Conservation (phyloP, 2,329 filamentous ascomycete species). For the Sordariomycetes sp. region DNA sequence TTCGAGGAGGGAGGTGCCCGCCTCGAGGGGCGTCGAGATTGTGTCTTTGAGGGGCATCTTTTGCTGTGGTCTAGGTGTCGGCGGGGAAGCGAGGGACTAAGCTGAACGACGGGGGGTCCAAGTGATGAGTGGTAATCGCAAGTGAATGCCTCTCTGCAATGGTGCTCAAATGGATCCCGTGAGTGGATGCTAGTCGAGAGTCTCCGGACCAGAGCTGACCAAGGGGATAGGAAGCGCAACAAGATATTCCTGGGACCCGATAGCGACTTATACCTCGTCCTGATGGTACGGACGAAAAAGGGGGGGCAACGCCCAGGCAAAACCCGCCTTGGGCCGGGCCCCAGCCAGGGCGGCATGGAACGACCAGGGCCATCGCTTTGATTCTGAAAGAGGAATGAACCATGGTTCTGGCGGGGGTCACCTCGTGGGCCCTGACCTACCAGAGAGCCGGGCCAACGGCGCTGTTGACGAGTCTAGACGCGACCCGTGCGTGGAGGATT, state of each 20-base stretch:
- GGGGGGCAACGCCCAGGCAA: constrained; percentile 2
- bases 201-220: background rate
- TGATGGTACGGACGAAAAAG: constrained; percentile 2
- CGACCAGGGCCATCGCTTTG: background rate
- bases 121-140: constrained; percentile 3
- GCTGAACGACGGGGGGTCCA: background rate
- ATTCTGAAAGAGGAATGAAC: background rate
- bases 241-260: no score
- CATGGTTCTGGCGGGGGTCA: background rate
- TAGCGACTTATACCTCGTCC: background rate
- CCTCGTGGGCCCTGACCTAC: background rate
- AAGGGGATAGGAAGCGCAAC: background rate
- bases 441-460: background rate
- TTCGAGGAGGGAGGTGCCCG: constrained; percentile 45
- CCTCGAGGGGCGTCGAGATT: constrained; percentile 52
- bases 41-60: constrained; percentile 35
- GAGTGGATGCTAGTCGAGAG: background rate
- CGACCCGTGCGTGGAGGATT: no score
- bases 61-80: constrained; percentile 3
- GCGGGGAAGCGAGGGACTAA: background rate
- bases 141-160: constrained; percentile 4
- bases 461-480: no score
- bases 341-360: background rate
- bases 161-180: background rate
- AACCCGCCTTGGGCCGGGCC: background rate